Evolutionary conservation across 441 rosid species (phyloP).

Genomic region (Jatropha podagrica): DNA sequence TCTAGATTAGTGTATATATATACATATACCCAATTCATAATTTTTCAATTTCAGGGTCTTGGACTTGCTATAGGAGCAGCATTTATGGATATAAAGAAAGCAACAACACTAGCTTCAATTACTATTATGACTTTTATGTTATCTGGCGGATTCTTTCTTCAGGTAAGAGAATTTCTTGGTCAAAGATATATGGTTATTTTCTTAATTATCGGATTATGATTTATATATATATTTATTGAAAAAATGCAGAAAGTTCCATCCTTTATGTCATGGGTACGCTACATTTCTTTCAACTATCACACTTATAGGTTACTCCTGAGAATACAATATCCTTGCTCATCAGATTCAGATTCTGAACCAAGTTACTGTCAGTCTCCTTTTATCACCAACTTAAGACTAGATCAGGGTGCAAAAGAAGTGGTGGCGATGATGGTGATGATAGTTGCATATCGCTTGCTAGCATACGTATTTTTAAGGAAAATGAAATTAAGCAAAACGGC

Average conservation of each 20-base stretch:
- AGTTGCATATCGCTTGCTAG: conserved; percentile 35
- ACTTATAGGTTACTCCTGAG: conserved; percentile 12
- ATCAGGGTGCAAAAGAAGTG: conserved; percentile 28
- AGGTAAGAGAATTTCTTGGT: conserved; percentile 13
- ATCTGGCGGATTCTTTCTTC: conserved; percentile 18
- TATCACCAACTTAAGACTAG: conserved; percentile 22
- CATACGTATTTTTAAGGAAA: conserved; percentile 40
- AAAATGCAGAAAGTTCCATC: conserved; percentile 12
- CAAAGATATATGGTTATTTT: neutral
- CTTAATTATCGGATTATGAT: neutral
- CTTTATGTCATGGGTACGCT: conserved; percentile 20
- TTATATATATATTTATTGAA: neutral
- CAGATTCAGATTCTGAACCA: conserved; percentile 12
- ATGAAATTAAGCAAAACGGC: conserved; percentile 23
- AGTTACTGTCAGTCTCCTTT: conserved; percentile 22
- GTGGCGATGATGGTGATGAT: conserved; percentile 36
- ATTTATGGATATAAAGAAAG: conserved; percentile 19
- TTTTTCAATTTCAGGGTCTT: conserved; percentile 9
- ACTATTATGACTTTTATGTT: conserved; percentile 19
- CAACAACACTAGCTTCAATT: conserved; percentile 17
- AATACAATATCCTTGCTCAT: conserved; percentile 22
- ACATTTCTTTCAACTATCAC: conserved; percentile 18
- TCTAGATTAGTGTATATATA: too few species aligned
- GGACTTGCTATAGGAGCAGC: conserved; percentile 15
- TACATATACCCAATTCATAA: neutral